Base-by-base conservation (phyloP, 192 early-diverging fungal species). In the Coemansia reversa region DNA sequence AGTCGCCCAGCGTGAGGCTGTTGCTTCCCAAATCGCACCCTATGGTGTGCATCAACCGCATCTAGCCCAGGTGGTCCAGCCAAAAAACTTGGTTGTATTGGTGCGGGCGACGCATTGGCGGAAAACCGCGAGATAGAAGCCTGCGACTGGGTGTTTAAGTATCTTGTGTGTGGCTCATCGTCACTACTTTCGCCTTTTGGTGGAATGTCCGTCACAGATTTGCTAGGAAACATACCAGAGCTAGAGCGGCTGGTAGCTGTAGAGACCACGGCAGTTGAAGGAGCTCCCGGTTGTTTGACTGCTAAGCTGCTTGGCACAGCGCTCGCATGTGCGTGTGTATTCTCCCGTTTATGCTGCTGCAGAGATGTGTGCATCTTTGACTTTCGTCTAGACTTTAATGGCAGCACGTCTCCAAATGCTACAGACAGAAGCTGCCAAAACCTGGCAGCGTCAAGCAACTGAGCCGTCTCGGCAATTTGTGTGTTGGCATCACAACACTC, bases 341-440 rank as follows among this genome's bases (percentile, higher is more conserved):
- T 12, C 49, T 14, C 30, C 32, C 39, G 49, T 14, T 50, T 24
- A 11, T 51, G 47, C 48, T 16, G 55, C 23, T 18, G 28, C n/a
- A 48, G 58, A 20, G 27, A n/a, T 35, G 24, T 20, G 33, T 2
- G 53, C 53, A n/a, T 63, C 24, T 16, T 33, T 5, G 54, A 5
- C 22, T 49, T 73, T 42, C 55, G 67, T 45, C 48, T 53, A 5
- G 70, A 29, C 27, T 67, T 64, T 6, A 82, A 55, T 2, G 79
- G 79, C 53, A 70, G 50, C 9, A 61, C 49, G 30, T 82, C 61
- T 29, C 75, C 70, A 68, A 82, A 74, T 18, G 66, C 58, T 5
- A 58, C 62, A 5, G 63, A 63, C 39, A 82, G 47, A 52, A 82
- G 64, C 54, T 55, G 70, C 79, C 79, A 82, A 42, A 76, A 76